Percentiles rank a stretch among this genome's conserved stretches.
phyloP scores from a whole-genome alignment of 2,329 filamentous ascomycete genomes.

The Huntiella moniliformis region DNA sequence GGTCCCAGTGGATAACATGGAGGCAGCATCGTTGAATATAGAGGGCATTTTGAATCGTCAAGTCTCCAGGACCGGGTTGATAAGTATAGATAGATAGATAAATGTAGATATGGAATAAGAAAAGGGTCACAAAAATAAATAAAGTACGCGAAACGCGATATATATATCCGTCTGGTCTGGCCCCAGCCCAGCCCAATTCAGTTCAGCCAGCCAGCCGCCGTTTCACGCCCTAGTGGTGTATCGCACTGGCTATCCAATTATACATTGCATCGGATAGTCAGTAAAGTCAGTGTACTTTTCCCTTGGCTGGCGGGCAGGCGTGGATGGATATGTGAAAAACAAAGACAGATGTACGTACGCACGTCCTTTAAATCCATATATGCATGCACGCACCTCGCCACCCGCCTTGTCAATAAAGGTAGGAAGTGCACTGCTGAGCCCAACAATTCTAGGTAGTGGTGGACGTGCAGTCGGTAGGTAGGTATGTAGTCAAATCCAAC shows the following conservation, averaged over 20 bases:
- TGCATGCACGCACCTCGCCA: not conserved
- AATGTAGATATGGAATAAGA: not conserved
- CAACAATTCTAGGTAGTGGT: not conserved
- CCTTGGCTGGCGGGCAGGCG: not conserved
- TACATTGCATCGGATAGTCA: too few species aligned
- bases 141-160: not conserved
- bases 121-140: not conserved
- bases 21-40: slow-evolving; percentile 11
- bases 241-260: too few species aligned
- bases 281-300: too few species aligned
- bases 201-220: too few species aligned
- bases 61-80: not conserved
- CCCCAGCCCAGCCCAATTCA: too few species aligned
- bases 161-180: too few species aligned
- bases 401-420: not conserved
- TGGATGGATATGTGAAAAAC: not conserved
- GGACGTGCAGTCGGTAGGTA: too few species aligned
- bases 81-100: not conserved
- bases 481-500: too few species aligned
- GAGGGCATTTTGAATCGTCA: slow-evolving; percentile 9
- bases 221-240: too few species aligned
- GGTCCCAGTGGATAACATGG: slow-evolving; percentile 9
- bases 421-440: not conserved
- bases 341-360: not conserved
- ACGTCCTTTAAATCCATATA: not conserved